Evolutionary conservation across 1,284 basidiomycete species (phyloP).

Genomic region (Leccinum griseonigrum): DNA sequence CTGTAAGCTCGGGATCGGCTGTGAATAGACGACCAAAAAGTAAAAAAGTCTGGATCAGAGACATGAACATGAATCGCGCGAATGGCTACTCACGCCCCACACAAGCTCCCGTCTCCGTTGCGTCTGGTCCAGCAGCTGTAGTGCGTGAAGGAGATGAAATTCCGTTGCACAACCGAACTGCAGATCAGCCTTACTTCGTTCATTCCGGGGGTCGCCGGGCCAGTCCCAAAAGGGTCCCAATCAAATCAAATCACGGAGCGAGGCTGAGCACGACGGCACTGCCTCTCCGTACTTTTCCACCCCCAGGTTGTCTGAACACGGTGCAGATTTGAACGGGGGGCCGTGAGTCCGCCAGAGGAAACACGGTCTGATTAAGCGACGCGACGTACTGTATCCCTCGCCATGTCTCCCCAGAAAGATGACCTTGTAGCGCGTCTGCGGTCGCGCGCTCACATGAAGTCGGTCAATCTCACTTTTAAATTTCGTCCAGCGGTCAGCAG

Average conservation of each 20-base stretch:
- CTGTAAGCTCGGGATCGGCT: slow-evolving; percentile 79
- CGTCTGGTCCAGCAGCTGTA: slow-evolving; percentile 59
- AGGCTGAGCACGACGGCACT: slow-evolving; percentile 21
- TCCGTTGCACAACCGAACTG: neutral
- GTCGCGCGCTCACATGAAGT: slow-evolving; percentile 43
- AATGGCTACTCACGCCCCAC: slow-evolving; percentile 65
- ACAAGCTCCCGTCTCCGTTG: slow-evolving; percentile 64
- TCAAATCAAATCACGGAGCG: neutral
- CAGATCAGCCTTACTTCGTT: slow-evolving; percentile 46
- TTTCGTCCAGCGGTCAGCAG: slow-evolving; percentile 51
- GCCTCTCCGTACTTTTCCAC: slow-evolving; percentile 65
- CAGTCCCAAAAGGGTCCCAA: neutral
- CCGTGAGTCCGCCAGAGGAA: neutral
- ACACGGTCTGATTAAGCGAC: neutral
- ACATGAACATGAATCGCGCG: neutral
- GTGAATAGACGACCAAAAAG: neutral
- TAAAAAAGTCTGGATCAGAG: neutral
- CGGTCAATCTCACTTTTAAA: slow-evolving; percentile 43
- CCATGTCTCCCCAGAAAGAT: slow-evolving; percentile 71
- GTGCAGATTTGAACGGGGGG: neutral
- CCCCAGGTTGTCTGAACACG: slow-evolving; percentile 71
- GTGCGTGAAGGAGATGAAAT: slow-evolving; percentile 1
- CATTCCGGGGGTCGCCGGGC: slow-evolving; percentile 43
- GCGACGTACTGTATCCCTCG: slow-evolving; percentile 52
- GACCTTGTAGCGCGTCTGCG: slow-evolving; percentile 53